Evolutionary conservation across 2,329 filamentous ascomycete species (phyloP), one percentile per base, ranked within the genome.

Genomic region (Aspergillus caelatus): DNA sequence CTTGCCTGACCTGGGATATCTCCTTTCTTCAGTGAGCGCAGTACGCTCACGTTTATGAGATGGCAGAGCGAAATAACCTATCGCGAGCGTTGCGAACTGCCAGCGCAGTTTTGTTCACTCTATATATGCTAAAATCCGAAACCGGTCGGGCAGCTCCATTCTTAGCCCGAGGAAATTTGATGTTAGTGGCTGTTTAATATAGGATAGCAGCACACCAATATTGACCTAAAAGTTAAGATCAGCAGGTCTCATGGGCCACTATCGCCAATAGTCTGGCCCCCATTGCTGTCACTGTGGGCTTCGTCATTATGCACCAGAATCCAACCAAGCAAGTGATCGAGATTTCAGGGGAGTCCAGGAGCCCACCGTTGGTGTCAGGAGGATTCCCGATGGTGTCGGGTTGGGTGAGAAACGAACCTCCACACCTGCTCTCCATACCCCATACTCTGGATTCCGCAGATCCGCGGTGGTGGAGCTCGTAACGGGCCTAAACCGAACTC

Each of bases 171-270:
- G 11, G 6, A 19, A 6, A 39, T 26, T 26, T 39, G 52, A 23
- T 55, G n/a, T 55, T 55, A 55, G 52, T 55, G 52, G 52, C 14
- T 39, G 32, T 39, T 55, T 23, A 34, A 60, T 60, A 43, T 60
- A 54, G 21, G n/a, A 34, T 41, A 21, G 58, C 34, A 34, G 19
- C 57, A 21, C 26, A 50, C 26, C 58, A 39, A 26, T 28, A 43
- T 21, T 21, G 58, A 32, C 19, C 46, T 36, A 45, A 41, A 50
- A 14, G 34, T 28, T 41, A 39, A 36, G 52, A 55, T 55, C 52
- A 55, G 32, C 52, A 55, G 21, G 28, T 26, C 32, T 59, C 45
- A 50, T 52, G 30, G n/a, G 57, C 57, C 57, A 52, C 45, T 59
- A 52, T 59, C 26, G 16, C 30, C 45, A 52, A 59, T 59, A 59